These are phyloP conservation scores for Vigna radiata DNA, from an alignment of 306 rosid species.

Conservation along the genomic window DNA sequence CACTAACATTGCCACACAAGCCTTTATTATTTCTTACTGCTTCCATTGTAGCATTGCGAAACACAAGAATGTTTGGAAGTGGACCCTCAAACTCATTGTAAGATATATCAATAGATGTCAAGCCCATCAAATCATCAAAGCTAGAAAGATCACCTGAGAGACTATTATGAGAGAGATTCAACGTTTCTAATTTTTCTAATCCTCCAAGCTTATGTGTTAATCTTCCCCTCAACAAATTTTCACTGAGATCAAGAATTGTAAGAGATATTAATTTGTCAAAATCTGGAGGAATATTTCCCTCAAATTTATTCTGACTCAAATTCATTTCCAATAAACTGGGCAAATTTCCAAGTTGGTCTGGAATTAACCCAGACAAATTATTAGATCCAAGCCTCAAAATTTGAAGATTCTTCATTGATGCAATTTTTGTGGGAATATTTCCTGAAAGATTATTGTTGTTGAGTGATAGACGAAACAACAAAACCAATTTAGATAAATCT, in stretches of 20 bases:
- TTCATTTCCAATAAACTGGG: background rate
- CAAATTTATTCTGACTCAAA: background rate
- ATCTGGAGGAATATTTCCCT: background rate
- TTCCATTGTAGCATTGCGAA: background rate
- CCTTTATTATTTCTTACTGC: background rate
- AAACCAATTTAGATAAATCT: no score
- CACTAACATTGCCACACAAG: no score
- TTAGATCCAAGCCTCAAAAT: background rate
- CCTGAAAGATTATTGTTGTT: background rate
- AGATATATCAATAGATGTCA: conserved; percentile 28
- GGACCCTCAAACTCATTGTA: background rate
- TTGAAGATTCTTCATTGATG: background rate
- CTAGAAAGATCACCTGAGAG: no score
- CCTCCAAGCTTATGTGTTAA: conserved; percentile 45
- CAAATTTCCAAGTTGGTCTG: background rate
- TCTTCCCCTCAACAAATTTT: background rate
- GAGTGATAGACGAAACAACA: background rate
- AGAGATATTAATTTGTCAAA: conserved; percentile 24
- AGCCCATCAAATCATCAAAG: background rate
- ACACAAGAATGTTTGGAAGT: background rate
- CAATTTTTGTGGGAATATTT: background rate
- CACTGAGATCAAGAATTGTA: no score
- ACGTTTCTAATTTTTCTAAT: conserved; percentile 17
- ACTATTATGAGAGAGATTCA: no score
- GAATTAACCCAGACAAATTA: background rate